Base-by-base conservation (phyloP, 805 yeast species). In the Kazachstania psychrophila region DNA sequence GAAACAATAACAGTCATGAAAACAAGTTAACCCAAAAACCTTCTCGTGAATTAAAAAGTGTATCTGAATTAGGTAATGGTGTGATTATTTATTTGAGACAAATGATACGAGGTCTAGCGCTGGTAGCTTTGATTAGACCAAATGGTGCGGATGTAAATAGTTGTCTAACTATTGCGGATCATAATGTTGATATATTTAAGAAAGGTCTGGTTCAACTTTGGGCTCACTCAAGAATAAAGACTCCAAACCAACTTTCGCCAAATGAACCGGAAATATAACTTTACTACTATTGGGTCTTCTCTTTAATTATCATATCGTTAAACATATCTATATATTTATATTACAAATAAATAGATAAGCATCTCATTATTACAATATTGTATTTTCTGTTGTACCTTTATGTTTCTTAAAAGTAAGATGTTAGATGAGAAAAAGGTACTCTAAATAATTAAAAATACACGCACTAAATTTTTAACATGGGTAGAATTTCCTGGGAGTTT, bases 31-130 rank as follows among this genome's bases (percentile, higher is more conserved):
- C 24, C 3, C 30, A 33, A 22, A 15, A 32, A 26, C 41, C 36
- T 15, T 35, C 43, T 17, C 60, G 62, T 33, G 75, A 68, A 40
- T 58, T 78, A 37, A 75, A 75, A 54, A 80, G 92, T 37, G 73
- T 79, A 5, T 80, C 95, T 14, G 75, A 71, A 41, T 67, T 92
- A 36, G 82, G 82, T 33, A 86, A 84, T 56, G 96, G 95, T 0
- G 72, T 83, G n/a, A 73, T 82, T 20, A 65, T 89, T 24, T 86
- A 87, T 48, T 66, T 92, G 52, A 79, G 83, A 44, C 94, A 86
- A 53, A 86, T 92, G 95, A 81, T 89, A 37, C 73, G 94, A 44
- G 96, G 96, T 1, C 65, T 89, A 44, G 95, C 96, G 3, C 66
- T 92, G 41, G 96, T 89, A 28, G 94, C 95, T 1, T 68, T 88